Base-by-base conservation (phyloP, 2,329 filamentous ascomycete genomes). In the Tricladium varicosporioides region DNA sequence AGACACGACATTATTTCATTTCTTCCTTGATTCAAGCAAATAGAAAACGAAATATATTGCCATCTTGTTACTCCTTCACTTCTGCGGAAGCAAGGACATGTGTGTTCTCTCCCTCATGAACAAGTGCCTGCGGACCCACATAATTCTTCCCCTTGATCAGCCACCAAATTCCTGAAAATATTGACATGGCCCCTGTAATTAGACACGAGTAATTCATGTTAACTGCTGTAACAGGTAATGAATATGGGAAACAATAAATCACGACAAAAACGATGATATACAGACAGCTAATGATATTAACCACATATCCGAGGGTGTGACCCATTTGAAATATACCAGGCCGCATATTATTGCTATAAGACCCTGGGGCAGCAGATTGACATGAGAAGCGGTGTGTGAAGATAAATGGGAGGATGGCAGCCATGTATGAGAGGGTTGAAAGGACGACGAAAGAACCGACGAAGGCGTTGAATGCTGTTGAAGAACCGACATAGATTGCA, bases 391-490 rank as follows among this genome's bases (percentile, higher is more conserved):
- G 70, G 0, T 73, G 64, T 0, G 76, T 78, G 0, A 83, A 57
- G 1, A 84, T 70, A 59, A 83, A 78, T 0, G 82, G 81, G 1
- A 89, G 70, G 53, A 90, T 84, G 5, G 84, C 83, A 0, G 82
- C 81, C 2, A 87, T 74, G 67, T 86, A 89, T 0, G 82, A 85
- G 9, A 80, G 66, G 0, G 79, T 79, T 2, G 74, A 74, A 0
- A 85, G 73, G 13, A 85, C 75, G 52, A 83, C 77, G 67, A 83
- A 85, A 0, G 76, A 79, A 9, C 83, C 83, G 7, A 88, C 80
- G 22, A 89, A 82, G 0, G 86, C 86, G 44, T 82, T 80, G 72
- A 89, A 90, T 0, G 87, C 87, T 0, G 84, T 86, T 1, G 76
- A 79, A 58, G 77, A 84, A n/a, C 82, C 86, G 1, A 89, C 78